Conservation (phyloP, 2,329 filamentous ascomycete species). For the Coniella lustricola region DNA sequence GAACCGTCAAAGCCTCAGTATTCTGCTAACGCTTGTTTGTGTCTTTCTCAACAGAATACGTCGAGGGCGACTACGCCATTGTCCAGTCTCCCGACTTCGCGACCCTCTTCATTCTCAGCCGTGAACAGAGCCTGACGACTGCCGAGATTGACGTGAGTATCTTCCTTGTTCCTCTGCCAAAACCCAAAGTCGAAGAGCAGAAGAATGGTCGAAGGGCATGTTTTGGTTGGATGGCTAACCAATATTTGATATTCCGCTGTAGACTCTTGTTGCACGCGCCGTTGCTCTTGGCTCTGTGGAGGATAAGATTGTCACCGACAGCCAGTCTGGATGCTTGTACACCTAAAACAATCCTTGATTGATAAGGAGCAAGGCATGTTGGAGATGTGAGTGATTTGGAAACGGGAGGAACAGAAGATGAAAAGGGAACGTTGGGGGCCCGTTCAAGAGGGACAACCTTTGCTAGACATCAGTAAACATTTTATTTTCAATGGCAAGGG, state of each 20-base stretch:
- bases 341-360: not conserved
- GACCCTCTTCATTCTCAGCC: constrained; percentile 18
- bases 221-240: not conserved
- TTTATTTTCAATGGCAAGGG: too few species aligned
- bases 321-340: constrained; percentile 11
- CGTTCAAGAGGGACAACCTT: too few species aligned
- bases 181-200: not conserved
- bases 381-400: too few species aligned
- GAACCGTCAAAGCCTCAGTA: too few species aligned
- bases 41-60: too few species aligned
- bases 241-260: not conserved
- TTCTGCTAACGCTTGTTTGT: too few species aligned
- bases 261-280: constrained; percentile 10
- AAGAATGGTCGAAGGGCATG: not conserved
- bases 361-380: not conserved
- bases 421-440: too few species aligned
- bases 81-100: constrained; percentile 17
- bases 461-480: too few species aligned
- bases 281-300: constrained; percentile 10
- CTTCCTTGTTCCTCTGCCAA: too few species aligned
- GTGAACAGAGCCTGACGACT: constrained; percentile 15
- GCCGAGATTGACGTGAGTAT: constrained; percentile 15
- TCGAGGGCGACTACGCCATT: constrained; percentile 16
- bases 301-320: constrained; percentile 8
- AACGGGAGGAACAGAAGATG: too few species aligned